A percentile compares a stretch with the other conserved stretches of the same genome.
These are phyloP conservation scores for Pseudoneurospora amorphoporcata DNA, from an alignment of 495 filamentous ascomycete species.

Conservation along the genomic window DNA sequence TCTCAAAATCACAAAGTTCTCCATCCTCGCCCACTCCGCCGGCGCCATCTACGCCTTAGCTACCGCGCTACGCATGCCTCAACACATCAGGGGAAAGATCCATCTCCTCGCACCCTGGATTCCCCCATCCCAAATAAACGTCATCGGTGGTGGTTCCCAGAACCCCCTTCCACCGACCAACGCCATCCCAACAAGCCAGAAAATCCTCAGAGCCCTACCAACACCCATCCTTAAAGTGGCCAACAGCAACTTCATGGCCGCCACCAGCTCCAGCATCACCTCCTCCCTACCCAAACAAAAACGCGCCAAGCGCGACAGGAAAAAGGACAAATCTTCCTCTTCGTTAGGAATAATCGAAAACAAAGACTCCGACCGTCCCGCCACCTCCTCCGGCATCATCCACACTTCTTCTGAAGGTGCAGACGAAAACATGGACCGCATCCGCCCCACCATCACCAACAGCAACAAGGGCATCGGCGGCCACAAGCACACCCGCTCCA, in stretches of 20 bases:
- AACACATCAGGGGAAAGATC: conserved; percentile 88
- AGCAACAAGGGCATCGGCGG: conserved; percentile 9
- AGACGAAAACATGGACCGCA: conserved; percentile 29
- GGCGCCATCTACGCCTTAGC: conserved; percentile 96
- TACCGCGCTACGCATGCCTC: conserved; percentile 89
- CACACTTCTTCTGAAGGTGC: conserved; percentile 6
- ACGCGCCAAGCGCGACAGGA: conserved; percentile 49
- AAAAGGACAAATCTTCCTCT: conserved; percentile 8
- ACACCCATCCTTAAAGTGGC: conserved; percentile 87
- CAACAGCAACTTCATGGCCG: conserved; percentile 88
- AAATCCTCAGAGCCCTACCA: conserved; percentile 81
- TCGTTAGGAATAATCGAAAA: neutral
- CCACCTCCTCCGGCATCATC: neutral
- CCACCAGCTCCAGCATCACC: conserved; percentile 82
- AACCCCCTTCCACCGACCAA: conserved; percentile 60
- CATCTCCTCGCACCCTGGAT: conserved; percentile 98
- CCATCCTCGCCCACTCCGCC: conserved; percentile 93
- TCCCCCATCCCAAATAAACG: conserved; percentile 90
- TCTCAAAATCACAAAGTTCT: conserved; percentile 91
- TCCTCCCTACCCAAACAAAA: conserved; percentile 58
- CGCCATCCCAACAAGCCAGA: conserved; percentile 82
- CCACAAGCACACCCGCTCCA: conserved; percentile 22
- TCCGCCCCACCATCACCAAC: conserved; percentile 20
- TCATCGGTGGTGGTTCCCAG: conserved; percentile 58
- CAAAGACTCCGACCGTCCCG: neutral